A percentile compares a stretch with the other conserved stretches of the same genome.
Evolutionary conservation across 345 rosid genomes (phyloP).

Genomic region (Salix brachista): DNA sequence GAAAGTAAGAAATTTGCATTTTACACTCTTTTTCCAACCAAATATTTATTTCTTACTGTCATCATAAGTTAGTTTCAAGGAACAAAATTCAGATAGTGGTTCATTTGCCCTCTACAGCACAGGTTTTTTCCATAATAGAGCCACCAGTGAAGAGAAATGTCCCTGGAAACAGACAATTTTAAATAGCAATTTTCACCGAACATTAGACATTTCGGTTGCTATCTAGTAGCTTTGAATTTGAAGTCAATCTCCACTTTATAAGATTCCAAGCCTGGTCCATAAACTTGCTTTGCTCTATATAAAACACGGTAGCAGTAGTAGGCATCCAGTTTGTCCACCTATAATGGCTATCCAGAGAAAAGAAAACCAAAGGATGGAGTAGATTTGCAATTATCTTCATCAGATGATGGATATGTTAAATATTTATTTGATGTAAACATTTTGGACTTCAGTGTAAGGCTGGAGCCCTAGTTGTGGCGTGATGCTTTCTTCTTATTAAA

Average conservation of each 20-base stretch:
- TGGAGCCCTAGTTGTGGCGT: background rate
- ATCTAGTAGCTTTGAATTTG: too few species aligned
- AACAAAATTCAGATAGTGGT: background rate
- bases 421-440: background rate
- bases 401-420: background rate
- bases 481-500: background rate
- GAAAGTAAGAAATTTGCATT: slow-evolving; percentile 48
- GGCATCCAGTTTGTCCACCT: too few species aligned
- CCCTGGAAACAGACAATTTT: background rate
- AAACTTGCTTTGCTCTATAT: too few species aligned
- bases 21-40: background rate
- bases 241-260: too few species aligned
- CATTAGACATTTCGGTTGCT: too few species aligned
- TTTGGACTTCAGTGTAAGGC: background rate
- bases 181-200: background rate
- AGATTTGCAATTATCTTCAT: background rate
- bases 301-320: too few species aligned
- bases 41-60: background rate
- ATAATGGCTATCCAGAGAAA: too few species aligned
- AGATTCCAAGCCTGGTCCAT: too few species aligned
- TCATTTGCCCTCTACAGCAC: background rate
- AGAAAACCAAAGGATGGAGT: background rate
- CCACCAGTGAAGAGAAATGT: background rate
- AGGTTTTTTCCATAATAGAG: background rate
- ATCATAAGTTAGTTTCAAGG: background rate